Conservation (phyloP, 1,139 yeast genomes). For the Debaryomycetaceae sp. region DNA sequence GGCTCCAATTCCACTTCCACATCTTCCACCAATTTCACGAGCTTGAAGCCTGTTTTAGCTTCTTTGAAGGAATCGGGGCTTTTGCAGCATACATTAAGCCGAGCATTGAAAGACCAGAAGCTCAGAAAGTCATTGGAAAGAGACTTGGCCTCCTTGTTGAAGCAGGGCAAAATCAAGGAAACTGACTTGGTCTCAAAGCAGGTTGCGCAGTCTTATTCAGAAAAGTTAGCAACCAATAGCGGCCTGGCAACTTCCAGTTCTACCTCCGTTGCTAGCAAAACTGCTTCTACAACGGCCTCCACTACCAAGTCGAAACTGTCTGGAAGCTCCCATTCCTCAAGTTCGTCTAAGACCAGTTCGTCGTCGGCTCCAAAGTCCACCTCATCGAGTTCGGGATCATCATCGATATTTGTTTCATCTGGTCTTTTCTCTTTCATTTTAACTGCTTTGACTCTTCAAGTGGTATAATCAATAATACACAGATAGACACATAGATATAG, state of each 20-base stretch:
- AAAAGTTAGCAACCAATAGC: conserved; percentile 2
- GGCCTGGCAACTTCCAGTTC: conserved; percentile 6
- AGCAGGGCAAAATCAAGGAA: conserved; percentile 10
- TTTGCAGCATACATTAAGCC: conserved; percentile 20
- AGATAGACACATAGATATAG: neutral
- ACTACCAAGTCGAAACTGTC: neutral
- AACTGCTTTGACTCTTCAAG: conserved; percentile 4
- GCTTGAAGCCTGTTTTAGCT: conserved; percentile 20
- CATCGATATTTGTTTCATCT: conserved; percentile 3
- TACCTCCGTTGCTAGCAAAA: conserved; percentile 2
- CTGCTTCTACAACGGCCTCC: neutral
- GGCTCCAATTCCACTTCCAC: conserved; percentile 14
- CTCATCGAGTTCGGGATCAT: conserved; percentile 7
- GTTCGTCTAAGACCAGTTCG: conserved; percentile 3
- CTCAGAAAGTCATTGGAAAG: conserved; percentile 22
- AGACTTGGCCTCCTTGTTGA: conserved; percentile 19
- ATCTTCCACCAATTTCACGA: conserved; percentile 13
- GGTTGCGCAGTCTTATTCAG: conserved; percentile 8
- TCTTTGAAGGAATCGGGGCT: conserved; percentile 26
- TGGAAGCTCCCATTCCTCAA: neutral
- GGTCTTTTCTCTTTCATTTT: conserved; percentile 8
- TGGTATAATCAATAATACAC: neutral
- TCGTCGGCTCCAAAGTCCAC: conserved; percentile 7
- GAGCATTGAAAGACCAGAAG: conserved; percentile 24
- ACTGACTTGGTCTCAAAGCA: conserved; percentile 16